A percentile compares a stretch with the other conserved stretches of the same genome.
These are phyloP conservation scores for Phylloporus rhodoxanthus DNA, from an alignment of 768 basidiomycete species.

Conservation along the genomic window DNA sequence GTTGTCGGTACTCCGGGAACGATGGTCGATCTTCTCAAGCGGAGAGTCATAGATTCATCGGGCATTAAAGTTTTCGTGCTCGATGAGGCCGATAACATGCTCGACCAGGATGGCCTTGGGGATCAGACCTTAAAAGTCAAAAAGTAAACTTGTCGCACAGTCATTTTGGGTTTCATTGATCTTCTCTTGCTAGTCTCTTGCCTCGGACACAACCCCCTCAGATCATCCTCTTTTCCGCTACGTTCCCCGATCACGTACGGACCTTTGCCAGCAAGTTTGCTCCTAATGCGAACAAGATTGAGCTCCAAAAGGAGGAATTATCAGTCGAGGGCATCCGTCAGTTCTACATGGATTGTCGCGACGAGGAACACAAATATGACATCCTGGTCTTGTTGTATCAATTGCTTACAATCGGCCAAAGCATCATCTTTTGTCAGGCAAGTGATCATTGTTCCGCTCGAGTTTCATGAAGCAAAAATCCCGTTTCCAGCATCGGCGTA, in stretches of 20 bases:
- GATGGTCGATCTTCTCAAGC: slow-evolving; percentile 78
- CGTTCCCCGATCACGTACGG: slow-evolving; percentile 92
- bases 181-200: slow-evolving; percentile 43
- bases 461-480: not conserved
- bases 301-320: slow-evolving; percentile 88
- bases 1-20: slow-evolving; percentile 97
- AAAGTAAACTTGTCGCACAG: slow-evolving; percentile 52
- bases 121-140: slow-evolving; percentile 93
- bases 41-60: slow-evolving; percentile 70
- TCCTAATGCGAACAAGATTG: slow-evolving; percentile 92
- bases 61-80: slow-evolving; percentile 89
- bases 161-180: slow-evolving; percentile 11
- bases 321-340: slow-evolving; percentile 92
- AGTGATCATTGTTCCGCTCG: slow-evolving; percentile 18
- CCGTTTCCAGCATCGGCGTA: slow-evolving; percentile 66
- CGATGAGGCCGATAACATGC: slow-evolving; percentile 99
- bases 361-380: slow-evolving; percentile 92
- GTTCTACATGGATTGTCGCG: slow-evolving; percentile 94
- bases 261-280: slow-evolving; percentile 91
- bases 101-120: slow-evolving; percentile 88
- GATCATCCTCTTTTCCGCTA: slow-evolving; percentile 96
- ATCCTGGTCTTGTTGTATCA: slow-evolving; percentile 87
- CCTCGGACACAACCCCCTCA: slow-evolving; percentile 56
- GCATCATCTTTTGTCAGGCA: slow-evolving; percentile 97
- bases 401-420: slow-evolving; percentile 91